A percentile compares a stretch with the other conserved stretches of the same genome.
These are phyloP conservation scores for Avicennia marina DNA, from an alignment of 257 asterid genomes.

Conservation along the genomic window DNA sequence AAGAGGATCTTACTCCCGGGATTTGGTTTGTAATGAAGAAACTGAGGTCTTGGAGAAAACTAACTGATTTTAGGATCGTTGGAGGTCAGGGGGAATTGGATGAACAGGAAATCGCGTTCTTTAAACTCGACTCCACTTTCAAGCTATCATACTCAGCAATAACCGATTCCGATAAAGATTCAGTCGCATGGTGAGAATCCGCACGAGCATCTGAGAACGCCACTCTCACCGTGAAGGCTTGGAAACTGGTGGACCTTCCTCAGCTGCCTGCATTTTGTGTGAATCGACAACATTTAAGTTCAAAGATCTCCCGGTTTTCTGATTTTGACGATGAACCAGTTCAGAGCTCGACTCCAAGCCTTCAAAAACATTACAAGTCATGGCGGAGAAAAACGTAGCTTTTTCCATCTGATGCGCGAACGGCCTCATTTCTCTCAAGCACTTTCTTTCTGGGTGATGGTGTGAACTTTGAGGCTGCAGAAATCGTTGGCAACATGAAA, in stretches of 20 bases:
- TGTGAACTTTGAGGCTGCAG: slow-evolving; percentile 87
- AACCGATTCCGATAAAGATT: slow-evolving; percentile 25
- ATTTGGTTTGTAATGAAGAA: slow-evolving; percentile 69
- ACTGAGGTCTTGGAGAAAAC: slow-evolving; percentile 82
- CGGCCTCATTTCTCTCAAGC: slow-evolving; percentile 73
- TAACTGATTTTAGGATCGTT: slow-evolving; percentile 77
- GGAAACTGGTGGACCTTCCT: slow-evolving; percentile 33
- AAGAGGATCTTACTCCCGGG: slow-evolving; percentile 48
- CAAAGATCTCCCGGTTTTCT: slow-evolving; percentile 6
- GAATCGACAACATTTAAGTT: slow-evolving; percentile 15
- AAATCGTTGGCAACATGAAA: slow-evolving; percentile 92
- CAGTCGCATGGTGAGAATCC: no score
- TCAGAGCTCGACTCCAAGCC: no score
- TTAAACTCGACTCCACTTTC: slow-evolving; percentile 22
- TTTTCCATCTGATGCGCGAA: slow-evolving; percentile 72
- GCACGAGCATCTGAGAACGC: slow-evolving; percentile 33
- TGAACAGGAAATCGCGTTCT: slow-evolving; percentile 21
- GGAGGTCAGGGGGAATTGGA: slow-evolving; percentile 40
- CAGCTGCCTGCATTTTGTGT: slow-evolving; percentile 17
- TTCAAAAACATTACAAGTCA: slow-evolving; percentile 21
- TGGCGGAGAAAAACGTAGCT: slow-evolving; percentile 49
- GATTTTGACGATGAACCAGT: slow-evolving; percentile 16
- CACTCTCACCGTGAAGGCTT: slow-evolving; percentile 45
- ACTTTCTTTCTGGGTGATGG: slow-evolving; percentile 81
- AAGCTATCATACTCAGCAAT: slow-evolving; percentile 24